These are phyloP conservation scores for Linum usitatissimum DNA, from an alignment of 345 rosid species.

Conservation along the genomic window DNA sequence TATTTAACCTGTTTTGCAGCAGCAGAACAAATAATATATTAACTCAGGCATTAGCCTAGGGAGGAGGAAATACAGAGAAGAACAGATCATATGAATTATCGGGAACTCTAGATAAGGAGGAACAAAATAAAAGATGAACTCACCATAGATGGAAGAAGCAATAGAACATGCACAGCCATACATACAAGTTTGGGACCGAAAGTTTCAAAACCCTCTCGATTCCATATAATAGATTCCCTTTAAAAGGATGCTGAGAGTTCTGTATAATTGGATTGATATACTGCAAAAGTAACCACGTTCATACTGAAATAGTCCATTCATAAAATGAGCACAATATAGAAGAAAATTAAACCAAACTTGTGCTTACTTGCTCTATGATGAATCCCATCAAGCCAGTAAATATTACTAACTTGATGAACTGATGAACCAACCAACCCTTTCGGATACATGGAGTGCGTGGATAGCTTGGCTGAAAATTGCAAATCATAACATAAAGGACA, in stretches of 20 bases:
- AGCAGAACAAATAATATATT: neutral
- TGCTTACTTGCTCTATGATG: conserved; percentile 76
- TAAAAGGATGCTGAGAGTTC: conserved; percentile 92
- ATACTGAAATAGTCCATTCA: too few relatives aligned
- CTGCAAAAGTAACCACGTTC: conserved; percentile 37
- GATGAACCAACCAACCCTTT: conserved; percentile 87
- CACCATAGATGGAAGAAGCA: conserved; percentile 97
- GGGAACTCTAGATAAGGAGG: neutral
- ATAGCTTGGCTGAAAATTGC: conserved; percentile 55
- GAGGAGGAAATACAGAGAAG: neutral
- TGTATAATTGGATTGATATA: conserved; percentile 92
- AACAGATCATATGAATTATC: neutral
- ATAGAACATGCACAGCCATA: conserved; percentile 99
- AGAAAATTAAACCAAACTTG: conserved; percentile 12
- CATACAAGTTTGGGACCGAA: conserved; percentile 85
- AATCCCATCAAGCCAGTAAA: conserved; percentile 95
- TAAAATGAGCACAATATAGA: neutral
- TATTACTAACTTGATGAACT: conserved; percentile 65
- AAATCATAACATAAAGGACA: conserved; percentile 9
- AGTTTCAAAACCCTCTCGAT: conserved; percentile 95
- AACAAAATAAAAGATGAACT: conserved; percentile 5
- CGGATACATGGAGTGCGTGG: conserved; percentile 72
- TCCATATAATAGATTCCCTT: conserved; percentile 73
- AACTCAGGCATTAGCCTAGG: neutral
- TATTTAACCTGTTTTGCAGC: conserved; percentile 58